Percentiles rank a stretch among this genome's conserved stretches.
These are phyloP conservation scores for Alternaria hordeiaustralica DNA, from an alignment of 2,329 filamentous ascomycete genomes.

Conservation along the genomic window DNA sequence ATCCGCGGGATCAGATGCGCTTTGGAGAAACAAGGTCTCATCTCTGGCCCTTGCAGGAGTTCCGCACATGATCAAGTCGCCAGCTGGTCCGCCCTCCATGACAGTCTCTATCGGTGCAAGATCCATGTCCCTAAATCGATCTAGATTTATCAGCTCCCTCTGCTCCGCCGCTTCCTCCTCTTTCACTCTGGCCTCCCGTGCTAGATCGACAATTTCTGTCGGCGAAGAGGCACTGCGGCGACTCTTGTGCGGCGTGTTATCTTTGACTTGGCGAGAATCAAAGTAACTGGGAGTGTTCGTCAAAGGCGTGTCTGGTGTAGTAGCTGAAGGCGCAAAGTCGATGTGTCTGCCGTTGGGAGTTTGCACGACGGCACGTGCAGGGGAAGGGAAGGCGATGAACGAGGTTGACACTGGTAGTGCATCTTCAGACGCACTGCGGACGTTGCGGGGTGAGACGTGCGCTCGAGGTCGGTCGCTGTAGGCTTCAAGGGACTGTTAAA, in stretches of 20 bases:
- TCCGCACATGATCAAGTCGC: constrained; percentile 21
- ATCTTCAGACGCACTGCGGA: background rate
- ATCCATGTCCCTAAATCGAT: constrained; percentile 26
- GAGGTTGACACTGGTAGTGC: background rate
- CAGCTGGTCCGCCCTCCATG: constrained; percentile 16
- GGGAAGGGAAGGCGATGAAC: background rate
- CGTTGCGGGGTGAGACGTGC: background rate
- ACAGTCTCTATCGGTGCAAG: constrained; percentile 30
- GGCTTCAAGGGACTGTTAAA: background rate
- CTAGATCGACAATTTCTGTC: constrained; percentile 26
- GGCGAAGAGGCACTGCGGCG: constrained; percentile 30
- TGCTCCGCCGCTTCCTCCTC: constrained; percentile 12
- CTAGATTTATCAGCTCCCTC: constrained; percentile 4
- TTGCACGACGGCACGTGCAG: background rate
- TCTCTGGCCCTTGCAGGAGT: constrained; percentile 7
- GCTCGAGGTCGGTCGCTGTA: background rate
- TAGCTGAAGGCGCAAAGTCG: constrained; percentile 6
- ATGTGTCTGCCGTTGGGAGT: constrained; percentile 10
- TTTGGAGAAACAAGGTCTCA: background rate
- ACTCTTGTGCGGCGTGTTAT: constrained; percentile 19
- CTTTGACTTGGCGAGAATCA: constrained; percentile 18
- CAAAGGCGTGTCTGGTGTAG: constrained; percentile 21
- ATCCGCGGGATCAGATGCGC: background rate
- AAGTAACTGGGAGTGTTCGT: constrained; percentile 26
- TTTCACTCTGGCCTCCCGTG: constrained; percentile 13